Conservation (phyloP, 2,329 filamentous ascomycete genomes). For the Dactylellina leptospora region DNA sequence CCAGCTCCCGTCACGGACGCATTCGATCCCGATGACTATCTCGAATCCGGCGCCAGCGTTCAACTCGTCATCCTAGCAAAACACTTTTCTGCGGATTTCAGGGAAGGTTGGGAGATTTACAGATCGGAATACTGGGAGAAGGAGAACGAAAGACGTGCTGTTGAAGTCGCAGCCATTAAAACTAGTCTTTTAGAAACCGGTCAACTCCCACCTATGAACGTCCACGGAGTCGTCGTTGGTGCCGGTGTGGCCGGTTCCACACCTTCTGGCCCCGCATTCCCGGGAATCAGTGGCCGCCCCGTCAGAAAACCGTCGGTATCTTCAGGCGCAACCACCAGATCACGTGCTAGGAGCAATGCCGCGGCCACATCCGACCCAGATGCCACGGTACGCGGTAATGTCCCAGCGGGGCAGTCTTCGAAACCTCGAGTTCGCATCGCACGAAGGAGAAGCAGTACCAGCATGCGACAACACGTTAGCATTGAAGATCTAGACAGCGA, state of each 20-base stretch:
- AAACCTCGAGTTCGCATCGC: slow-evolving; percentile 23
- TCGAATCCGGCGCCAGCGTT: slow-evolving; percentile 89
- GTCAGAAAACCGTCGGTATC: slow-evolving; percentile 42
- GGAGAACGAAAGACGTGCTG: slow-evolving; percentile 85
- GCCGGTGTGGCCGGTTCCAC: slow-evolving; percentile 10
- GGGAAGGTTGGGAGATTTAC: slow-evolving; percentile 97
- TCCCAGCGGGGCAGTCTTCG: neutral
- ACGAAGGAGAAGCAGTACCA: slow-evolving; percentile 26
- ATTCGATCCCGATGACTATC: slow-evolving; percentile 75
- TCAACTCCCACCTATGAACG: slow-evolving; percentile 46
- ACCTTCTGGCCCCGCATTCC: slow-evolving; percentile 24
- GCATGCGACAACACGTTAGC: slow-evolving; percentile 21
- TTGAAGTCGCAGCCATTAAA: slow-evolving; percentile 43
- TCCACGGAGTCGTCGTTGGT: slow-evolving; percentile 36
- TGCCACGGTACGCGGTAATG: slow-evolving; percentile 8
- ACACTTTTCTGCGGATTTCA: slow-evolving; percentile 90
- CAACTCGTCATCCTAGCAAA: slow-evolving; percentile 91
- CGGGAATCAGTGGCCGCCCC: slow-evolving; percentile 41
- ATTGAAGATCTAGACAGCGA: slow-evolving; percentile 45
- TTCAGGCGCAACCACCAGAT: slow-evolving; percentile 26
- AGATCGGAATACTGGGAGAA: slow-evolving; percentile 95
- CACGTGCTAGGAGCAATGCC: slow-evolving; percentile 38
- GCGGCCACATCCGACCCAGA: slow-evolving; percentile 2
- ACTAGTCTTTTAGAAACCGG: slow-evolving; percentile 45
- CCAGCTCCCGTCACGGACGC: slow-evolving; percentile 7